Evolutionary conservation across 2,329 filamentous ascomycete species (phyloP).

Genomic region (Phyllosticta ampelicida): DNA sequence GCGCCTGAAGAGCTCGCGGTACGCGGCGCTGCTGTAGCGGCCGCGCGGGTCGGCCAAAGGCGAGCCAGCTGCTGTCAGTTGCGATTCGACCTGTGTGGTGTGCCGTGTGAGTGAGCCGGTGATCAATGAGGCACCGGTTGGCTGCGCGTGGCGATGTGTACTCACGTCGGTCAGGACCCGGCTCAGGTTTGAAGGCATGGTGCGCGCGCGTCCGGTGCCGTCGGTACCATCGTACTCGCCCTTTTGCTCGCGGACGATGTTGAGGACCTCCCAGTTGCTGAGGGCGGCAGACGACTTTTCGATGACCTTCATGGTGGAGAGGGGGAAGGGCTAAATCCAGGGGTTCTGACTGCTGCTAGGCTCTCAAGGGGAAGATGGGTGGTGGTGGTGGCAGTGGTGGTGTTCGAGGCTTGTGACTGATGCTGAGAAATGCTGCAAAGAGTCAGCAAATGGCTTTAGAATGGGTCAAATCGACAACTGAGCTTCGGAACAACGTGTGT

Average conservation of each 20-base stretch:
- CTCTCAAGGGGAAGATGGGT: too few relatives aligned
- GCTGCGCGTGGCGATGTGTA: constrained; percentile 7
- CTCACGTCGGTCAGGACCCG: constrained; percentile 55
- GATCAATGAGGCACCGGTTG: not conserved
- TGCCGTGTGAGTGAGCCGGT: not conserved
- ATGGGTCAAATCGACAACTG: too few relatives aligned
- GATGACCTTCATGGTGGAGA: constrained; percentile 42
- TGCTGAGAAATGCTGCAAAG: too few relatives aligned
- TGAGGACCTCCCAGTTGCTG: constrained; percentile 62
- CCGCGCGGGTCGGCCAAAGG: constrained; percentile 13
- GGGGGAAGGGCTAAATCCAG: not conserved
- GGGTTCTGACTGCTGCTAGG: too few relatives aligned
- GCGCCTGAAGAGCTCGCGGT: constrained; percentile 25
- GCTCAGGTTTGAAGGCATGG: constrained; percentile 43
- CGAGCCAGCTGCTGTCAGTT: constrained; percentile 27
- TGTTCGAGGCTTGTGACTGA: too few relatives aligned
- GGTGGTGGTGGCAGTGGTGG: too few relatives aligned
- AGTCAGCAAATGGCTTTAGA: too few relatives aligned
- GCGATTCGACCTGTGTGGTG: constrained; percentile 34
- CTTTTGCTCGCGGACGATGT: constrained; percentile 23
- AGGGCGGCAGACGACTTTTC: constrained; percentile 59
- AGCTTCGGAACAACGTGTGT: too few relatives aligned
- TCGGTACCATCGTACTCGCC: constrained; percentile 25
- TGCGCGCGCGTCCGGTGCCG: constrained; percentile 17
- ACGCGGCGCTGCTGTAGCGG: constrained; percentile 15